Conservation (phyloP, 345 rosid species). For the Draba incana region DNA sequence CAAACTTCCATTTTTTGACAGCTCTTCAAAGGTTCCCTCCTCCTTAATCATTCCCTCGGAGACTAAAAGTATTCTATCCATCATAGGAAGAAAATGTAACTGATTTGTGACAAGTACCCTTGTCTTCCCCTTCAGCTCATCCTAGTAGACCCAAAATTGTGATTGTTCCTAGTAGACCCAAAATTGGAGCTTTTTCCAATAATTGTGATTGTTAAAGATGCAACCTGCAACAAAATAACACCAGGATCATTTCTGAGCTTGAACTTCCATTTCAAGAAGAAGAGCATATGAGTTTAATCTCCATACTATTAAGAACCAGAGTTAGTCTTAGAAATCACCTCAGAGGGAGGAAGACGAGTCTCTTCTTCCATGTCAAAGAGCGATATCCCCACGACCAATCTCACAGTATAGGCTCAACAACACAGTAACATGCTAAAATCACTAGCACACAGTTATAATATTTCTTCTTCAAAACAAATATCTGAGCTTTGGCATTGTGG, state of each 20-base stretch:
- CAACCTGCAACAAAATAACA: constrained; percentile 47
- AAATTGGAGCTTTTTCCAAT: too few species aligned
- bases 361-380: constrained; percentile 62
- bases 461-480: constrained; percentile 65
- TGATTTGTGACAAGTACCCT: constrained; percentile 95
- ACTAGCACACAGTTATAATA: constrained; percentile 62
- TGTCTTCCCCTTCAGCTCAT: constrained; percentile 76
- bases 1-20: constrained; percentile 65
- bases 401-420: constrained; percentile 73
- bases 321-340: constrained; percentile 49
- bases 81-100: constrained; percentile 92
- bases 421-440: constrained; percentile 66
- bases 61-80: constrained; percentile 76
- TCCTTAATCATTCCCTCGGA: constrained; percentile 80
- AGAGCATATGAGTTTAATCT: constrained; percentile 3
- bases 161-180: too few species aligned
- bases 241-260: neutral
- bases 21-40: constrained; percentile 88
- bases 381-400: constrained; percentile 70
- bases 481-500: constrained; percentile 56
- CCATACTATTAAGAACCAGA: constrained; percentile 10
- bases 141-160: too few species aligned
- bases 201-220: too few species aligned
- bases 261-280: constrained; percentile 8
- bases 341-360: constrained; percentile 69